Base-by-base conservation (phyloP, 225 moss, liverwort and hornwort species). In the Bryoerythrophyllum caledonicum region DNA sequence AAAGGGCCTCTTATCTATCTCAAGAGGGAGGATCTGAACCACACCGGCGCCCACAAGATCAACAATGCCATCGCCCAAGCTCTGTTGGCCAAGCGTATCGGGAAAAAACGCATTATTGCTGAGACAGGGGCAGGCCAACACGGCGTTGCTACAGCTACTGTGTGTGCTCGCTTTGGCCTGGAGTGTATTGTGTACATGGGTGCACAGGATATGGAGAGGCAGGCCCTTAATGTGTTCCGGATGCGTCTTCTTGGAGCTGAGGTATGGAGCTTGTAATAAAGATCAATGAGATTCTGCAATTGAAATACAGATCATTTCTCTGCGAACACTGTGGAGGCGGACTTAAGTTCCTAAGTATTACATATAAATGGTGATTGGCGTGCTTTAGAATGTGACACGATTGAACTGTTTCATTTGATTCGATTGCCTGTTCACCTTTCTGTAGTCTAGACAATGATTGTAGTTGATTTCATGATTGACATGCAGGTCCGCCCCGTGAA, bases 51-150 rank as follows among this genome's bases (percentile, higher is more conserved):
- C 23, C 97, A 95, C 79, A 99, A 95, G 81, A 99, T 99, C 30
- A 99, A 95, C 80, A 99, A 99, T 63, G 95, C 97, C 13, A 80
- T 99, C 15, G 97, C 89, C 23, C 97, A 97, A 81, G 97, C 97
- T 8, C 74, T 97, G 72, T 59, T 97, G 70, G 97, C 97, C 2
- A 94, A 94, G 82, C 90, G 91, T 38, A 86, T 94, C 3, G 97
- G 94, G 14, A 97, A 94, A 82, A 91, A 93, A 61, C 90, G 97
- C 17, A 90, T 97, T 35, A 94, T 97, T 74, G 97, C 97, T 44
- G 97, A 97, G 82, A 97, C 97, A 13, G 97, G 97, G 10, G 94
- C 97, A 76, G 97, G 97, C 48, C 97, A 97, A 87, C 97, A 97
- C 43, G 97, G 97, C 41, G 97, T 97, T 27, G 97, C 97, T 46